Base-by-base conservation (phyloP, 805 yeast genomes). In the Saturnispora silvae region DNA sequence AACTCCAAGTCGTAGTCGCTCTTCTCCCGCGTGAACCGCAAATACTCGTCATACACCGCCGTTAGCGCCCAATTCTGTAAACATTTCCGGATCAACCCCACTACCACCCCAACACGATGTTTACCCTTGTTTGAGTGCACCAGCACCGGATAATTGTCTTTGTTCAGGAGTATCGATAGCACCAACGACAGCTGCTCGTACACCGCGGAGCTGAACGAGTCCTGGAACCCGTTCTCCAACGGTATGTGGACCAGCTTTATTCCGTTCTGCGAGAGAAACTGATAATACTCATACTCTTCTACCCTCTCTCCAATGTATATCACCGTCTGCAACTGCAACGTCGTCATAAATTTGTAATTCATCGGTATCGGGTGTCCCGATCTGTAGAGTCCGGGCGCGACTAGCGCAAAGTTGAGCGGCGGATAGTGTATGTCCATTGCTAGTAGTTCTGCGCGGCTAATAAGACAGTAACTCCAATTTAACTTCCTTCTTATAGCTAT, bases 51-150 rank as follows among this genome's bases (percentile, higher is more conserved):
- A 57, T 85, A 92, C 5, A 85, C 80, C 2, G 96, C 94, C 36
- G 95, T 78, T 49, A 84, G 67, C 41, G 92, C 76, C 98, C 98
- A 89, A 2, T 94, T 94, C 57, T 86, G 96, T 32, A 86, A 61
- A 36, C 81, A 56, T 52, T 84, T 85, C 34, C 98, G 63, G 69
- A 89, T 77, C 22, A 85, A 67, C 0, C 96, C 98, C n/a, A 87
- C 94, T 29, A 87, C 64, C 1, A 92, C 87, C 0, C 97, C 97
- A 3, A 85, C 87, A 30, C 98, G 61, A 55, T 89, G 98, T 56
- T 92, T 92, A n/a, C 98, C 98, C 61, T 89, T 89, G 57, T 92
- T 85, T 3, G 96, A 85, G 56, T 92, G 97, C 10, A 89, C 72
- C 40, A 89, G 64, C 10, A 89, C 75, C 1, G 98, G 98, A 53